These are phyloP conservation scores for Pythium aristosporum DNA, from an alignment of 352 stramenopile genomes.

Conservation along the genomic window DNA sequence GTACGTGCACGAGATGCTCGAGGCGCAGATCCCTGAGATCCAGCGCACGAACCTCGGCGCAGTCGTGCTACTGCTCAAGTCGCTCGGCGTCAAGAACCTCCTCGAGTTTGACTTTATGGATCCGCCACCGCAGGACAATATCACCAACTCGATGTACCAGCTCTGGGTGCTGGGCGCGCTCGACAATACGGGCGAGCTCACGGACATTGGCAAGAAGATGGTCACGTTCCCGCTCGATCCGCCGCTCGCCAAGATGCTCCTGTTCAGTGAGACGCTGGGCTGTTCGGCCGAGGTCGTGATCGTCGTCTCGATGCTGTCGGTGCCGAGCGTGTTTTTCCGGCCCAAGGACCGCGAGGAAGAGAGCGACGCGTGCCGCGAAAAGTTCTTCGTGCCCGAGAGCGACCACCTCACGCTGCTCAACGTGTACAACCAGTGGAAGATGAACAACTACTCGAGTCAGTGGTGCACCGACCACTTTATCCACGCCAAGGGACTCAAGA, in stretches of 20 bases:
- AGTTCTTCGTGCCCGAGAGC: conserved; percentile 99
- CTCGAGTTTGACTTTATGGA: conserved; percentile 99
- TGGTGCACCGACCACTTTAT: conserved; percentile 98
- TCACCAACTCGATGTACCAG: conserved; percentile 98
- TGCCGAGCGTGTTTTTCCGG: conserved; percentile 96
- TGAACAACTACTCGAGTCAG: conserved; percentile 93
- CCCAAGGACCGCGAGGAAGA: conserved; percentile 97
- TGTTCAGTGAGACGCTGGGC: conserved; percentile 93
- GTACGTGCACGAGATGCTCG: conserved; percentile 96
- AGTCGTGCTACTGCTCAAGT: conserved; percentile 98
- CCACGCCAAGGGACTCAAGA: conserved; percentile 94
- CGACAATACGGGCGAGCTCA: conserved; percentile 97
- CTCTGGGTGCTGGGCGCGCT: conserved; percentile 98
- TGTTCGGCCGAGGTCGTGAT: conserved; percentile 96
- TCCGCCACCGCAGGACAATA: conserved; percentile 95
- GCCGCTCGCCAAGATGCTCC: conserved; percentile 93
- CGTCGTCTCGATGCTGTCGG: conserved; percentile 97
- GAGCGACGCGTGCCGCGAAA: conserved; percentile 96
- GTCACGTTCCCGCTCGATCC: conserved; percentile 98
- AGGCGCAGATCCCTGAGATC: conserved; percentile 97
- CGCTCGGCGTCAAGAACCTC: conserved; percentile 94
- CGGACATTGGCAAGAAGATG: conserved; percentile 96
- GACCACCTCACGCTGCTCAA: conserved; percentile 98
- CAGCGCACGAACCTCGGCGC: conserved; percentile 98
- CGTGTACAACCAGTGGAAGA: conserved; percentile 94